Base-by-base conservation (phyloP, 208 protist genomes). In the Naegleria gruberi region DNA sequence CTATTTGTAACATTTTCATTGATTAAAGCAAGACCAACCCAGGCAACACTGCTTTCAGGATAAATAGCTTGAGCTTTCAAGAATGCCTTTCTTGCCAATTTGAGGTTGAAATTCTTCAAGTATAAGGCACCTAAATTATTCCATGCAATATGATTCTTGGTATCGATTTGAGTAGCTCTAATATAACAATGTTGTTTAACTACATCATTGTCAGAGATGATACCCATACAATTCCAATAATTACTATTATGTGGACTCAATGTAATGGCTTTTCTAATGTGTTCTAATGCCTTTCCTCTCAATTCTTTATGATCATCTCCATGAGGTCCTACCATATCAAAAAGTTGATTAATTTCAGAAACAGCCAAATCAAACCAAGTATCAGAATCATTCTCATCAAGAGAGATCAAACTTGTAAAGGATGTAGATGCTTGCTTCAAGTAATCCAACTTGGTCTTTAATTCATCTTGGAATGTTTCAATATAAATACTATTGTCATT, bases 131-230 rank as follows among this genome's bases (percentile, higher is more conserved):
- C 84, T 7, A 47, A 65, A 57, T 65, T 65, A 42, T 88, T 88
- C 84, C 84, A 88, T 10, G 45, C 43, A 40, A 6, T 26, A 65
- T 65, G 10, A 47, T 86, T 86, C 26, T 86, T 86, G 37, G 0
- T 82, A 15, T 88, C 26, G 17, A 40, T 26, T 88, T 88, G 45
- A 8, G 65, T 42, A 10, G 84, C 19, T 40, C 84, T 47, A 30
- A 88, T 65, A 42, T 73, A 88, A 65, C 84, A 88, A 65, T 88
- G 84, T 65, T 88, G 84, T 88, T 57, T 88, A 12, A 88, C 45
- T 2, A n/a, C n/a, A 65, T 15, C n/a, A 42, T 88, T 65, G 30
- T 12, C 7, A 8, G 19, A 17, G 7, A n/a, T 42, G 43, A 34
- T 46, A n/a, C 84, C 84, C 19, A 65, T 43, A 15, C 6, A 41